Base-by-base conservation (phyloP, 2,329 filamentous ascomycete species). In the Stemphylium lycopersici region DNA sequence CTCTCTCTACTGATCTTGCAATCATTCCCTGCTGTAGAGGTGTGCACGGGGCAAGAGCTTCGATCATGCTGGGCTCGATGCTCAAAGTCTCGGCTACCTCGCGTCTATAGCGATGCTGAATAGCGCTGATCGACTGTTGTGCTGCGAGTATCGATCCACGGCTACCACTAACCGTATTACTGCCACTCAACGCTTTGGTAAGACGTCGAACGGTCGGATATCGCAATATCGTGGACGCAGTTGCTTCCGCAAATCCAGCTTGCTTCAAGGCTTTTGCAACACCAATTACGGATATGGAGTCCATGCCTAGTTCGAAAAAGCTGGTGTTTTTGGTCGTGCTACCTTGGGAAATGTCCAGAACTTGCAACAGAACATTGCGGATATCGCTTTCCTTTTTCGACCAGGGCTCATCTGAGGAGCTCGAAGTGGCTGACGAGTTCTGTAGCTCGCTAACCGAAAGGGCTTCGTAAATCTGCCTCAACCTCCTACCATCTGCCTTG, bases 1-100 rank as follows among this genome's bases (percentile, higher is more conserved):
- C 75, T 15, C 78, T 85, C 8, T 85, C 83, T 33, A 89, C 70
- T 20, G 87, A 87, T 43, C 87, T 83, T 5, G 89, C 88, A 44
- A 96, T 85, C 79, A 97, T 93, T 0, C 92, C 93, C 70, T 93
- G 86, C 67, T 97, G 93, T 1, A 96, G 78, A 0, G 92, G 84
- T 0, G 93, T 96, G 69, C 93, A 96, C 3, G 92, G 93, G 0
- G 86, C 86, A 46, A 96, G 84, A 53, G 85, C 84, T 67, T 95
- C 89, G 8, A 96, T 82, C 1, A 86, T 78, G 5, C 75, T 68
- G 1, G 78, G 72, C 0, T 77, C 65, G 1, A 88, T 59, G 0
- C 75, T 74, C 0, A 96, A 76, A 3, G 78, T 74, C 6, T 78
- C 78, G 15, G 84, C 84, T 6, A 84, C 81, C 6, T 73, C 62